Evolutionary conservation across 2,329 filamentous ascomycete genomes (phyloP), one percentile per base, ranked within the genome.

Genomic region (Ophiostoma ulmi): DNA sequence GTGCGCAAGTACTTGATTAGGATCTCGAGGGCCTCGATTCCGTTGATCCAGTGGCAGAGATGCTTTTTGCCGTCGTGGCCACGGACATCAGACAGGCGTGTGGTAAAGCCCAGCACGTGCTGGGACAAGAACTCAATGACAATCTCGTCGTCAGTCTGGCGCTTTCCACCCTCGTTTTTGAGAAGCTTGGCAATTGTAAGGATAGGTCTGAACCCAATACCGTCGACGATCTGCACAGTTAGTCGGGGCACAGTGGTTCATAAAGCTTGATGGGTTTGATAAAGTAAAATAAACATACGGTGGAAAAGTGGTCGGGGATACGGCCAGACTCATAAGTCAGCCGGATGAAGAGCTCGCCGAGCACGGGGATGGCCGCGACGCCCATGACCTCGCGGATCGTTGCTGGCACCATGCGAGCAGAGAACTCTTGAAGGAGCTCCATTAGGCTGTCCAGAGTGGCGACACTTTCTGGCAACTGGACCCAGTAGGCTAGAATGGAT

Each of bases 101-200:
- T 89, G 80, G 97, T 93, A 70, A 98, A 88, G 6, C 93, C 94
- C 7, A 99, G 85, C 44, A 96, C 89, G 78, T 97, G 90, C 39
- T 87, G 86, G 73, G 96, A 90, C 61, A 98, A 86, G 77, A 97
- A 98, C 0, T 86, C 83, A 0, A 88, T 89, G 35, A 96, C 83
- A 1, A 87, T 80, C 72, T 90, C 87, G 1, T 78, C 78, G 13
- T 71, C 71, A 6, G 38, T 65, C 20, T 39, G 63, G 36, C 36
- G 71, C 83, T 85, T 74, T 26, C 13, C 31, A 4, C 36, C 31
- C 38, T 71, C 66, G n/a, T 65, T 77, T 72, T 70, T 83, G 80
- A 72, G 22, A 2, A 74, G 70, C 36, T 55, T 67, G 2, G 73
- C 73, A 64, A 74, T 73, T 0, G 72, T 74, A 31, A 74, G 71